Evolutionary conservation across 129 eudicot genomes (phyloP), one percentile per base, ranked within the genome.

Genomic region (Cynara cardunculus): DNA sequence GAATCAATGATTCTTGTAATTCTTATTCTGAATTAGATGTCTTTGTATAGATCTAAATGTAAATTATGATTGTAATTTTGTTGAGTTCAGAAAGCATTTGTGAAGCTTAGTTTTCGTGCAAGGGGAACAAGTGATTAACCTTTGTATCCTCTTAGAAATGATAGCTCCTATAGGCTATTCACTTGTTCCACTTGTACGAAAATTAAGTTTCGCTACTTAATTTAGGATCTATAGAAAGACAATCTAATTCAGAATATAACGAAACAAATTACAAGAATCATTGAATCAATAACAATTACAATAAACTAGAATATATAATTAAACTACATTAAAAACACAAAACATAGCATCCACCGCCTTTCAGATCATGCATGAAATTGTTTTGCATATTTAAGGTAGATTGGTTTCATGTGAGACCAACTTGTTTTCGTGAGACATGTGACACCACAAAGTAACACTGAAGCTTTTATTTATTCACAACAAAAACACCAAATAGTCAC

Each of bases 301-400:
- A 19, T 71, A 35, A 71, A 19, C 22, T 25, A 71, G 11, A 41
- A 21, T 34, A 35, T 74, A 74, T 18, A 28, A 56, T n/a, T 18
- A 56, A 27, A 74, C 69, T 44, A 26, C 18, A 14, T 46, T 74
- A 2, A 74, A 6, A 49, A 74, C 7, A 53, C 26, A 27, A 18
- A 74, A 74, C 65, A 22, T 25, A 25, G 35, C 77, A 39, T 21
- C 56, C 56, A 19, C 35, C 28, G 19, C 19, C 16, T 6, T 39
- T 74, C 13, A 14, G 34, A 74, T 74, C 66, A 74, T 71, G 27
- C 49, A 74, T 13, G 78, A 76, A 77, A 34, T 31, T 32, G 34
- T 24, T 74, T 74, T 18, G 62, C 19, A n/a, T n/a, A n/a, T n/a
- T n/a, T n/a, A n/a, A n/a, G n/a, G n/a, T n/a, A n/a, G n/a, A n/a